Base-by-base conservation (phyloP, 2,329 filamentous ascomycete species). In the Xylariaceae sp. region DNA sequence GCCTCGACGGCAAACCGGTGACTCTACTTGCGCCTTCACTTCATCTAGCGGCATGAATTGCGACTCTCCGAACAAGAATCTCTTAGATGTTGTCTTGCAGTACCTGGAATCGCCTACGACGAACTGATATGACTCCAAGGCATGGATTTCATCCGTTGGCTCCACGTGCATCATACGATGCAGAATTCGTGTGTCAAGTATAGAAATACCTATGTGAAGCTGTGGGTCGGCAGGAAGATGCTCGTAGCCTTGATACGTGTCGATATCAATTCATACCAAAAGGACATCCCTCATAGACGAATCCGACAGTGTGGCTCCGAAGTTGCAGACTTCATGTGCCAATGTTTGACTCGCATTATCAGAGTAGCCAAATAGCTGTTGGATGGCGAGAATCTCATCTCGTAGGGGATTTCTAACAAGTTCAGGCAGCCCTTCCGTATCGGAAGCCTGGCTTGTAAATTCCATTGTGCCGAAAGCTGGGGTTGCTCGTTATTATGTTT, bases 241-340 rank as follows among this genome's bases (percentile, higher is more conserved):
- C 51, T 50, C 41, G 36, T 49, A 53, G 38, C 47, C 44, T 44
- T 53, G 44, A 39, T 39, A 53, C 41, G 47, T 49, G 41, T 53
- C 47, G n/a, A 53, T 38, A 41, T 53, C 47, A 32, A 53, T 49
- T 44, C 47, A 35, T 49, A 53, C 39, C 19, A 53, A 42, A 47
- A 53, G 51, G 19, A 53, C 47, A 53, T 53, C 47, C 42, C 45
- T 53, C 41, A 53, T 53, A 35, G 32, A 47, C 38, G 47, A 53
- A 42, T 45, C 45, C 22, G 43, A 38, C n/a, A n/a, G n/a, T 33
- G 35, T 50, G 1, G 43, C 44, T 45, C 51, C 44, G 35, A 53
- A 41, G 44, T 39, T 42, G 11, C 27, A 44, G 7, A 41, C 22
- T 47, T 32, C 31, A 47, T 33, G 31, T 49, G 47, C 36, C 17